Percentiles rank a stretch among this genome's conserved stretches.
Conservation (phyloP, 2,329 filamentous ascomycete genomes). For the Ceratocystis lukuohia region DNA sequence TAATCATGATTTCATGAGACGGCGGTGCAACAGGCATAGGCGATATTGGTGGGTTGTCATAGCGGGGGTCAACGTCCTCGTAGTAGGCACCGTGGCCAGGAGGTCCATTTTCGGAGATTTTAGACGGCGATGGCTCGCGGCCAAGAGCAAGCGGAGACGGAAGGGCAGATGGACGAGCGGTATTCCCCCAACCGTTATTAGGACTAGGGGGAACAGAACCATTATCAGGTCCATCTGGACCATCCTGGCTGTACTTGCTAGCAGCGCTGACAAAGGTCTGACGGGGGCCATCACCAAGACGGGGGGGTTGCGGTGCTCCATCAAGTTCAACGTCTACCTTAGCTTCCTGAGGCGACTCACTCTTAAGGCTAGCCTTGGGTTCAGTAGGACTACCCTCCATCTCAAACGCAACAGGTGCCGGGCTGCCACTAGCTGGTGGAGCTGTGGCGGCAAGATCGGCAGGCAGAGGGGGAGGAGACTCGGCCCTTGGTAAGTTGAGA, state of each 20-base stretch:
- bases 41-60: conserved; percentile 36
- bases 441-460: conserved; percentile 44
- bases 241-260: conserved; percentile 59
- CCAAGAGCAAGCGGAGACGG: conserved; percentile 29
- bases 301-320: conserved; percentile 58
- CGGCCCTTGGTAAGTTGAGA: conserved; percentile 40
- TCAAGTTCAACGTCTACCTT: conserved; percentile 51
- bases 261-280: conserved; percentile 46
- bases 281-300: conserved; percentile 8
- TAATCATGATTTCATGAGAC: conserved; percentile 15
- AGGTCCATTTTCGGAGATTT: conserved; percentile 22
- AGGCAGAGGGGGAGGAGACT: conserved; percentile 50
- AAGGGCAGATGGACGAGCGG: conserved; percentile 28
- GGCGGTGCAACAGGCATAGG: conserved; percentile 14
- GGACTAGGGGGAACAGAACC: conserved; percentile 3
- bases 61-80: conserved; percentile 85
- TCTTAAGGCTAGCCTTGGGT: neutral
- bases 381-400: conserved; percentile 50
- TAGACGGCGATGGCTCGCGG: neutral
- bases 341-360: neutral
- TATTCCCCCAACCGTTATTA: conserved; percentile 20
- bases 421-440: conserved; percentile 1
- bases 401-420: conserved; percentile 37
- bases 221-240: neutral
- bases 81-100: conserved; percentile 50